Percentiles rank a stretch among this genome's conserved stretches.
Evolutionary conservation across 2,329 filamentous ascomycete genomes (phyloP).

Genomic region (Pseudogymnoascus sp.): DNA sequence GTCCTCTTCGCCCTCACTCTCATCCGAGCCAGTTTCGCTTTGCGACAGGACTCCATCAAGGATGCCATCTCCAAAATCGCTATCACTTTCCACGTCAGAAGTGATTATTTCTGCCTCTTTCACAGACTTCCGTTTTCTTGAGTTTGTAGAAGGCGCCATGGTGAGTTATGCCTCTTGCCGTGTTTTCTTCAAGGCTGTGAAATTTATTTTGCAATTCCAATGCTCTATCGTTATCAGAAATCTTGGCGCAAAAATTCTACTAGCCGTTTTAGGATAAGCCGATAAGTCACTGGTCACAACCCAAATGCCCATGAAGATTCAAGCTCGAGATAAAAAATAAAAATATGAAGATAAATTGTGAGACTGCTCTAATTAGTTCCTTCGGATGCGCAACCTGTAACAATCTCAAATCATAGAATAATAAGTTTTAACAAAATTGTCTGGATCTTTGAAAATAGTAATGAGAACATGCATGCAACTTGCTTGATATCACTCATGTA

Average conservation of each 20-base stretch:
- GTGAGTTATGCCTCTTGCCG: conserved; percentile 5
- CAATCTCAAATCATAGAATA: neutral
- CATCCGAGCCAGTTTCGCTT: conserved; percentile 50
- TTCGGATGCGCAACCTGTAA: no score
- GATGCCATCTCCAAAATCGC: conserved; percentile 49
- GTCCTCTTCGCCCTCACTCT: conserved; percentile 38
- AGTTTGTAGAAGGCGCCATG: conserved; percentile 24
- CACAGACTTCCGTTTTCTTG: conserved; percentile 55
- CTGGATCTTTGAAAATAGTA: neutral
- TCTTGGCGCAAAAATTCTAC: conserved; percentile 5
- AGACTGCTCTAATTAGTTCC: neutral
- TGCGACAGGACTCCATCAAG: conserved; percentile 50
- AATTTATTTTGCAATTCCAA: conserved; percentile 11
- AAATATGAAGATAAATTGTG: neutral
- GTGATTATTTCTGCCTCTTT: conserved; percentile 43
- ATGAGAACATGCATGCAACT: neutral
- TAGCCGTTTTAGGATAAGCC: neutral
- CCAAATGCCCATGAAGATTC: neutral
- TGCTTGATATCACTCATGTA: neutral
- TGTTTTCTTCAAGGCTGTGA: conserved; percentile 8
- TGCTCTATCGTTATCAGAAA: conserved; percentile 10
- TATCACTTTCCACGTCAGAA: conserved; percentile 47
- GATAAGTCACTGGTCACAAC: neutral
- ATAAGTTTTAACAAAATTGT: neutral
- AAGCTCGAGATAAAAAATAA: neutral